phyloP scores from a whole-genome alignment of 2,329 filamentous ascomycete genomes.

The Arthrobotrys megalospora region DNA sequence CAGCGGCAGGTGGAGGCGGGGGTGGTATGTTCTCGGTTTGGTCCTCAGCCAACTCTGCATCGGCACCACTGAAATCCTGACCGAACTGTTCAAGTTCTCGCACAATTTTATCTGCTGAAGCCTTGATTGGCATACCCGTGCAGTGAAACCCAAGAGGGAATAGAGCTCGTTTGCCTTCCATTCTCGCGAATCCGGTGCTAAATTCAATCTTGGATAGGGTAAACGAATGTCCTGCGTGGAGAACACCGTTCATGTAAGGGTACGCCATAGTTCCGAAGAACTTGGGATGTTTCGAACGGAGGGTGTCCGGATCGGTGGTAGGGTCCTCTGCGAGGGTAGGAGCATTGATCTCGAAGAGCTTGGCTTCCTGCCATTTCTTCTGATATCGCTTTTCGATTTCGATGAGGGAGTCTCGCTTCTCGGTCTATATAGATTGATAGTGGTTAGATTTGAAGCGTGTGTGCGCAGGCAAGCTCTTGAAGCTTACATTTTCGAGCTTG shows the following conservation, averaged over 20 bases:
- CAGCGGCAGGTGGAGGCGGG: constrained; percentile 73
- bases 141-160: constrained; percentile 96
- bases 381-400: constrained; percentile 94
- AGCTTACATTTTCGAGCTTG: constrained; percentile 75
- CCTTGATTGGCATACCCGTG: constrained; percentile 98
- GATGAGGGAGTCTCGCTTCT: constrained; percentile 87
- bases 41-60: constrained; percentile 71
- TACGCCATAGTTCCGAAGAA: constrained; percentile 88
- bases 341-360: constrained; percentile 87
- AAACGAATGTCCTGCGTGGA: constrained; percentile 94
- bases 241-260: constrained; percentile 87
- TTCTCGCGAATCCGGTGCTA: constrained; percentile 84
- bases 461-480: neutral
- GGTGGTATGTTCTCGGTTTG: constrained; percentile 69
- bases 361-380: constrained; percentile 81
- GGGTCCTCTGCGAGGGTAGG: constrained; percentile 84
- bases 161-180: constrained; percentile 88
- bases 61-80: constrained; percentile 81
- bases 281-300: constrained; percentile 87
- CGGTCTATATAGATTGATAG: constrained; percentile 73
- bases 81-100: constrained; percentile 89
- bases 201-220: constrained; percentile 95
- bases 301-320: constrained; percentile 79
- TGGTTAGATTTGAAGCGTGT: constrained; percentile 63
- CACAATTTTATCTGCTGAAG: constrained; percentile 93